phyloP scores from a whole-genome alignment of 345 rosid species.

The Pistacia atlantica region DNA sequence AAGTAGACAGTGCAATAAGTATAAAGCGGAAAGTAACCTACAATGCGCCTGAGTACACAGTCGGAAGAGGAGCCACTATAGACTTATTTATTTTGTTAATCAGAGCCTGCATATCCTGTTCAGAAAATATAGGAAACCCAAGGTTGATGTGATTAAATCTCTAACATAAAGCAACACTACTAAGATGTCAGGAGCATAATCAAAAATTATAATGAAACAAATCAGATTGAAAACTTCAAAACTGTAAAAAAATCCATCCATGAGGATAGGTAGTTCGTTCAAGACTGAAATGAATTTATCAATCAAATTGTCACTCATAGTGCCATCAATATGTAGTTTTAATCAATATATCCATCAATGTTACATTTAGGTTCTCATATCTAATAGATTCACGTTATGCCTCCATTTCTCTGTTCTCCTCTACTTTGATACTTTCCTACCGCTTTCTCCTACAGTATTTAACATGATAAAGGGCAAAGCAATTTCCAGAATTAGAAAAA shows the following conservation, averaged over 20 bases:
- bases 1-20: background rate
- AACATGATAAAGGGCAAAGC: background rate
- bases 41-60: constrained; percentile 88
- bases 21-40: constrained; percentile 39
- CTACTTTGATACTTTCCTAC: background rate
- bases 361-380: background rate
- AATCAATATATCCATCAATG: constrained; percentile 3
- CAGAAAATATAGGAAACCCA: constrained; percentile 14
- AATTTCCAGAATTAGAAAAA: background rate
- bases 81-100: constrained; percentile 90
- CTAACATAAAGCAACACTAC: background rate
- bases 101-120: constrained; percentile 89
- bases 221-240: background rate
- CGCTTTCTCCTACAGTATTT: background rate
- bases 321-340: no score
- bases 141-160: background rate
- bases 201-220: background rate
- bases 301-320: no score
- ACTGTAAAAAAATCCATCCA: background rate
- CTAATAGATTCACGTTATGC: background rate
- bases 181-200: background rate
- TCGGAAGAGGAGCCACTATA: constrained; percentile 87
- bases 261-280: background rate
- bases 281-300: background rate
- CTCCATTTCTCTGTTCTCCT: background rate